phyloP scores from a whole-genome alignment of 768 basidiomycete genomes.

The Mycena polygramma region DNA sequence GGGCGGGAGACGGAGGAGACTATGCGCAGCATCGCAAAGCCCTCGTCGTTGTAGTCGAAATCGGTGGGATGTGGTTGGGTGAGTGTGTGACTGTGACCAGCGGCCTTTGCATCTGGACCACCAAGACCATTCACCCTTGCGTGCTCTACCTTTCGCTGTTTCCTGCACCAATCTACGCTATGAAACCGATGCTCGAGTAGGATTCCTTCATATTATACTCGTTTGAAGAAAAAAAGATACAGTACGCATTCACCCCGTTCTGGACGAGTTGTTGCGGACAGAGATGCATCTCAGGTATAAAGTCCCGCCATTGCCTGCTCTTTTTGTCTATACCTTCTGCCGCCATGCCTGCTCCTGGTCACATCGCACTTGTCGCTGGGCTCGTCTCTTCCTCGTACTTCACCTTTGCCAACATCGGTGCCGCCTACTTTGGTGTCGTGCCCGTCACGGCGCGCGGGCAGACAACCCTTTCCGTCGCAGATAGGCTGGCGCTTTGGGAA shows the following conservation, averaged over 20 bases:
- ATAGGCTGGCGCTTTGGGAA: conserved; percentile 15
- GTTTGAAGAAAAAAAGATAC: too few species aligned
- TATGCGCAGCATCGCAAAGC: conserved; percentile 70
- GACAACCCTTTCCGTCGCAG: conserved; percentile 5
- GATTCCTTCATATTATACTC: too few species aligned
- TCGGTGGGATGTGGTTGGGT: neutral
- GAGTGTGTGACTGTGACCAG: too few species aligned
- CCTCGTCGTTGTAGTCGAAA: conserved; percentile 1
- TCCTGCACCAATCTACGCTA: too few species aligned
- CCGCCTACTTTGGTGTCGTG: conserved; percentile 14
- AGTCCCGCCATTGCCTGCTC: neutral
- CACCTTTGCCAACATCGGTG: conserved; percentile 15
- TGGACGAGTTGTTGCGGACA: too few species aligned
- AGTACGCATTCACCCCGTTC: too few species aligned
- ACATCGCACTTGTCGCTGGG: conserved; percentile 3
- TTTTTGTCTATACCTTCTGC: neutral
- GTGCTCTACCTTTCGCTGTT: too few species aligned
- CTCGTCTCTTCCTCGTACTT: conserved; percentile 21
- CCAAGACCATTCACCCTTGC: too few species aligned
- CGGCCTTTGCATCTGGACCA: too few species aligned
- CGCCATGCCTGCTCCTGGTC: conserved; percentile 20
- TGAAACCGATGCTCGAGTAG: too few species aligned
- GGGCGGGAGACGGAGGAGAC: conserved; percentile 73
- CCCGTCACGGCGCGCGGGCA: conserved; percentile 12
- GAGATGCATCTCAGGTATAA: too few species aligned